A percentile compares a stretch with the other conserved stretches of the same genome.
Evolutionary conservation across 2,329 filamentous ascomycete genomes (phyloP).

Genomic region (Fusarium chuoi): DNA sequence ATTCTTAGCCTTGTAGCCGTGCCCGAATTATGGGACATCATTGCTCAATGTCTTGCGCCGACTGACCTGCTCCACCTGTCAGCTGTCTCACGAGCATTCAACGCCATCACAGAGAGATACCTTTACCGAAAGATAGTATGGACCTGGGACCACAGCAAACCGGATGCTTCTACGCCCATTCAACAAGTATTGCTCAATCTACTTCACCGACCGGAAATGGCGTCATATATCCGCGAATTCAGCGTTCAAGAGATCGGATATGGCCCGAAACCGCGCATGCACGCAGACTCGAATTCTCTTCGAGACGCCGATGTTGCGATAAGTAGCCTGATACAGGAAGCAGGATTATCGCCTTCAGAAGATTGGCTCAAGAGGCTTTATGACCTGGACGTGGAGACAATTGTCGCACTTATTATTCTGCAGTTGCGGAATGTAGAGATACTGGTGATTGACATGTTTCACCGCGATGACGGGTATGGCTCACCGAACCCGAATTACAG

Average conservation of each 20-base stretch:
- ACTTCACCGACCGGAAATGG: neutral
- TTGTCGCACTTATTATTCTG: neutral
- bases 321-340: neutral
- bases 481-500: neutral
- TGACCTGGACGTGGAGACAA: accelerated
- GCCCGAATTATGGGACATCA: neutral
- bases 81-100: neutral
- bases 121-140: neutral
- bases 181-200: accelerated
- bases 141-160: neutral
- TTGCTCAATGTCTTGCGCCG: neutral
- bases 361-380: neutral
- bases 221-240: neutral
- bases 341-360: accelerated
- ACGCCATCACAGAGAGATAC: neutral
- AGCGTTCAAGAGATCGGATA: neutral
- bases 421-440: neutral
- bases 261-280: neutral
- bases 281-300: neutral
- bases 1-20: neutral
- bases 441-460: neutral
- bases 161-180: neutral
- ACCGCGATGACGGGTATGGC: neutral
- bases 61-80: neutral
- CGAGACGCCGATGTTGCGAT: neutral